These are phyloP conservation scores for Exophiala calicioides DNA, from an alignment of 2,329 filamentous ascomycete species.

Conservation along the genomic window DNA sequence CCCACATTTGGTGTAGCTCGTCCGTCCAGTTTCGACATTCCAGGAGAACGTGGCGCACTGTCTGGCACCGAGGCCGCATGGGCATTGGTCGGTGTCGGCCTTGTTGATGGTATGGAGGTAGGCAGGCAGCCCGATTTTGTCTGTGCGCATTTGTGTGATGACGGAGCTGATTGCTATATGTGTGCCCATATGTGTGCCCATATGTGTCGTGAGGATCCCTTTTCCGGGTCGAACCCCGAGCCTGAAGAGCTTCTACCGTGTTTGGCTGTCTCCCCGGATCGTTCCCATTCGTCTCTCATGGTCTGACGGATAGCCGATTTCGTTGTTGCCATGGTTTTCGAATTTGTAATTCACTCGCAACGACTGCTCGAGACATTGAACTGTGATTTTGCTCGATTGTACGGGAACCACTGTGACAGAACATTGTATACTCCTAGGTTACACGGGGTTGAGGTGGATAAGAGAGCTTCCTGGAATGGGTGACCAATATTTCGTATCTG, in stretches of 20 bases:
- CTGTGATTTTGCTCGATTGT: no score
- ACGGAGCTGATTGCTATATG: constrained; percentile 28
- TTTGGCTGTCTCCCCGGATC: no score
- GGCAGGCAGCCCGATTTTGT: constrained; percentile 29
- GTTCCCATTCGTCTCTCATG: no score
- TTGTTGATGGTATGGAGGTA: constrained; percentile 37
- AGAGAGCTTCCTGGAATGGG: no score
- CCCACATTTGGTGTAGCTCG: constrained; percentile 30
- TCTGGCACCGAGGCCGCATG: constrained; percentile 34
- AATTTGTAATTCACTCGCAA: no score
- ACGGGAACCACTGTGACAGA: no score
- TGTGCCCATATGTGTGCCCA: neutral
- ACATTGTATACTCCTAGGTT: no score
- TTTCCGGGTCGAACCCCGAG: constrained; percentile 27
- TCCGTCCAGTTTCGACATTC: constrained; percentile 35
- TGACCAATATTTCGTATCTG: no score
- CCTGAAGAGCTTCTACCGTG: constrained; percentile 27
- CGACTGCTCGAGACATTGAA: no score
- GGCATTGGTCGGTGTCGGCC: constrained; percentile 34
- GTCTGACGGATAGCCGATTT: no score
- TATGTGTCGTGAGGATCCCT: constrained; percentile 2
- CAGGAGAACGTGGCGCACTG: constrained; percentile 35
- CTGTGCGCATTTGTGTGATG: constrained; percentile 31
- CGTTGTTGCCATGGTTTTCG: no score
- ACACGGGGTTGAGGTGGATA: no score